Base-by-base conservation (phyloP, 768 basidiomycete genomes). In the Leccinum fibrillosum region DNA sequence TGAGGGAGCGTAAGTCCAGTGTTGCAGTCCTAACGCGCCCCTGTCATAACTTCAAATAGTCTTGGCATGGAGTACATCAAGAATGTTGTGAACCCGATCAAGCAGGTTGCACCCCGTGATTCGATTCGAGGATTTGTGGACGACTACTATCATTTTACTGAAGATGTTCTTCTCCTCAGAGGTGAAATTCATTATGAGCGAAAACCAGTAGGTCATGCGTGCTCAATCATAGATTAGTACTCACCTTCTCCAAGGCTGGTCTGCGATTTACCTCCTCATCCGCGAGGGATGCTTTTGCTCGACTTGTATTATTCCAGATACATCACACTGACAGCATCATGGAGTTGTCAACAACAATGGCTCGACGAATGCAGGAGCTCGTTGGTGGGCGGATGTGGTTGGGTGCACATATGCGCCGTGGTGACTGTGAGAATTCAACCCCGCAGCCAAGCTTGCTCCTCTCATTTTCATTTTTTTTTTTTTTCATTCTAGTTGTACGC, bases 11-110 rank as follows among this genome's bases (percentile, higher is more conserved):
- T 78, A 57, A 69, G 77, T 70, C 21, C 7, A 23, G 21, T 13
- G 13, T 19, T 47, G 3, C 5, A 49, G 10, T 39, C 26, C 10
- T 21, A 26, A 32, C 32, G 6, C 5, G 15, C 12, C 53, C 37
- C 19, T 48, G 57, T 70, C 23, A 70, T 39, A 61, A 23, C 28
- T 23, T 10, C 9, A 12, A 47, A 58, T 11, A 80, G 78, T 34
- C 66, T 73, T n/a, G 72, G 76, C 17, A 75, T 78, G 76, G 78
- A 80, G 21, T 76, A 61, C 59, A 71, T 77, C 23, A 78, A 80
- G 63, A 74, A 75, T 19, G 76, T 79, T 34, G 74, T 76, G 11
- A 64, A 66, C 35, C 76, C 78, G 7, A 65, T 75, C 53, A 69
- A 61, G 37, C 73, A 78, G 63, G 72, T 76, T 55, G 72, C 67